These are phyloP conservation scores for Westerdykella sp. DNA, from an alignment of 2,329 filamentous ascomycete species.

Conservation along the genomic window DNA sequence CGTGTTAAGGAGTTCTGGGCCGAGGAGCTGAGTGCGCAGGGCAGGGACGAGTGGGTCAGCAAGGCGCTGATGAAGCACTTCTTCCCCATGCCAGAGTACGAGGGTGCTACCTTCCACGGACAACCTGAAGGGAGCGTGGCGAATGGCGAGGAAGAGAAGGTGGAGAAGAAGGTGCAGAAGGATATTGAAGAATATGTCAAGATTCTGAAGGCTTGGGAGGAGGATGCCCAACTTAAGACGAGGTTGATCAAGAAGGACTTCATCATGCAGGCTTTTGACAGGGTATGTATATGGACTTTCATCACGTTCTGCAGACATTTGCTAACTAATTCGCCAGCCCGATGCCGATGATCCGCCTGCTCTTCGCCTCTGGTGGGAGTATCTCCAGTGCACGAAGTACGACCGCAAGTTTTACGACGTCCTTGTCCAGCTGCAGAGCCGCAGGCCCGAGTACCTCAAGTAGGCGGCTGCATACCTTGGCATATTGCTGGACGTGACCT, in stretches of 20 bases:
- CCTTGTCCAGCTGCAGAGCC: conserved; percentile 23
- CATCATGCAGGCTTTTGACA: conserved; percentile 37
- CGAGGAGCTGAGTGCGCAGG: conserved; percentile 27
- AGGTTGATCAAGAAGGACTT: conserved; percentile 31
- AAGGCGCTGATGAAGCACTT: conserved; percentile 38
- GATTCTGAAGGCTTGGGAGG: conserved; percentile 38
- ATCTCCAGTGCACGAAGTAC: conserved; percentile 41
- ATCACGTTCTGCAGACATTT: not conserved
- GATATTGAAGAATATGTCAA: conserved; percentile 32
- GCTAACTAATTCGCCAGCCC: conserved; percentile 13
- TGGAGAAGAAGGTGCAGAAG: conserved; percentile 18
- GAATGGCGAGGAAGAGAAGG: conserved; percentile 12
- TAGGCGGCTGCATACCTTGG: not conserved
- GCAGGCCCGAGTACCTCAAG: conserved; percentile 2
- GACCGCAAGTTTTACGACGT: conserved; percentile 39
- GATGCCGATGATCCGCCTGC: conserved; percentile 38
- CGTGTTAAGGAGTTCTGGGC: conserved; percentile 39
- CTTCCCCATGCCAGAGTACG: conserved; percentile 39
- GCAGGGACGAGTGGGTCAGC: conserved; percentile 40
- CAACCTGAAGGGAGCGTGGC: conserved; percentile 11
- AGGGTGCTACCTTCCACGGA: conserved; percentile 23
- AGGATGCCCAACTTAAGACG: conserved; percentile 32
- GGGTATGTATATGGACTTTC: conserved; percentile 16
- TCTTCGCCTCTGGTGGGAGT: conserved; percentile 45
- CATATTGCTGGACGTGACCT: too few relatives aligned